Evolutionary conservation across 2,329 filamentous ascomycete genomes (phyloP), one percentile per base, ranked within the genome.

Genomic region (Botrytis tulipae): DNA sequence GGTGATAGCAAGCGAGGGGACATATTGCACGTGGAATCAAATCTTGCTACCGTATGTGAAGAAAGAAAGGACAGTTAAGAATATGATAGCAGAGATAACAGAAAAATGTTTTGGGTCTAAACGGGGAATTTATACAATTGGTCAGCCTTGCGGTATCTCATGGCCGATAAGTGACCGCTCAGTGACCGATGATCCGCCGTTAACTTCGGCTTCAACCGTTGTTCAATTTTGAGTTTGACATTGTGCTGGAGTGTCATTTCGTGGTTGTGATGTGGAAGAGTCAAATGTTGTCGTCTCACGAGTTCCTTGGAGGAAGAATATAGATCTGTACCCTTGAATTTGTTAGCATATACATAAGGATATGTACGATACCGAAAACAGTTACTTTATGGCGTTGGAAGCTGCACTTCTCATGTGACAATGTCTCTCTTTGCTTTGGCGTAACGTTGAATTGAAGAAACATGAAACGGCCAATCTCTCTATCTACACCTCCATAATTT

Each of bases 1-100:
- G 54, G 66, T 29, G 46, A 65, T 48, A 74, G 32, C 48, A 76
- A 54, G 73, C 75, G 75, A 62, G 74, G 46, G 42, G 70, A 67
- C 75, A 78, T 78, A 10, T 37, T 74, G 65, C 42, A 59, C n/a
- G 12, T 10, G 18, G 20, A 29, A n/a, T 29, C 42, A 32, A 25
- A 60, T 29, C 22, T 32, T 3, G 18, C n/a, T 22, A 25, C 29
- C n/a, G 32, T 42, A 20, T 40, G 32, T 68, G 54, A 32, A 7
- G 20, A 29, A 48, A 35, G n/a, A 54, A 14, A 22, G 22, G 35
- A 12, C 2, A 42, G 44, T 14, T 5, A 67, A 72, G 37, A 37
- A 12, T 42, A 4, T 1, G 69, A 71, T 25, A 32, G 22, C 22
- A 35, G 44, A 48, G 46, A 42, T 57, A 42, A 44, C 48, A 42